Percentiles rank a stretch among this genome's conserved stretches.
phyloP scores from a whole-genome alignment of 2,329 filamentous ascomycete species.

The Ophiostoma quercus region DNA sequence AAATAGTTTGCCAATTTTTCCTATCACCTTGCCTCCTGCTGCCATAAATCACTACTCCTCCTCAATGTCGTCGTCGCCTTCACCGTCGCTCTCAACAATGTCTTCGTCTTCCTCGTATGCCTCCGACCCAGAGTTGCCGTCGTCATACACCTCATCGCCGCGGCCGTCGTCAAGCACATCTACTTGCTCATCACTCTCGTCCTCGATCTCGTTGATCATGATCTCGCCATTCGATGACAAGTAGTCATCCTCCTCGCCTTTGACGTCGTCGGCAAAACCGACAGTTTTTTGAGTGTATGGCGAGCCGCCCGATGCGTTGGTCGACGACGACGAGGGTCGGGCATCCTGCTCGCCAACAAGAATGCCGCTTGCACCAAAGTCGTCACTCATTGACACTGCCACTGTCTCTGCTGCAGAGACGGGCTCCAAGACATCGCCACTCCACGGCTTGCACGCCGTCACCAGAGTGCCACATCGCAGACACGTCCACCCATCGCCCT shows the following conservation, averaged over 20 bases:
- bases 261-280: constrained; percentile 55
- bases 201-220: constrained; percentile 6
- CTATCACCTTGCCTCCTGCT: neutral
- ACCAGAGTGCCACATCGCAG: constrained; percentile 79
- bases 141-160: neutral
- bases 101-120: constrained; percentile 13
- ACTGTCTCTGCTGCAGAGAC: constrained; percentile 21
- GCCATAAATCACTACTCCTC: neutral
- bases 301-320: constrained; percentile 23
- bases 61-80: neutral
- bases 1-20: neutral
- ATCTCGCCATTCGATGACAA: constrained; percentile 3
- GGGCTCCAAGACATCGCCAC: constrained; percentile 73
- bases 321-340: constrained; percentile 22
- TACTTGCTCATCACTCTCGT: neutral
- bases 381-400: constrained; percentile 2
- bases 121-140: constrained; percentile 4
- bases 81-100: constrained; percentile 6
- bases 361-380: neutral
- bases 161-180: constrained; percentile 1
- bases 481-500: constrained; percentile 91
- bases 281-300: constrained; percentile 48
- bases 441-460: constrained; percentile 85
- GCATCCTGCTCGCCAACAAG: neutral
- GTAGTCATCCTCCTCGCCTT: constrained; percentile 31